A percentile compares a stretch with the other conserved stretches of the same genome.
Evolutionary conservation across 2,329 filamentous ascomycete genomes (phyloP).

Genomic region (Dendrostoma leiphaemia): DNA sequence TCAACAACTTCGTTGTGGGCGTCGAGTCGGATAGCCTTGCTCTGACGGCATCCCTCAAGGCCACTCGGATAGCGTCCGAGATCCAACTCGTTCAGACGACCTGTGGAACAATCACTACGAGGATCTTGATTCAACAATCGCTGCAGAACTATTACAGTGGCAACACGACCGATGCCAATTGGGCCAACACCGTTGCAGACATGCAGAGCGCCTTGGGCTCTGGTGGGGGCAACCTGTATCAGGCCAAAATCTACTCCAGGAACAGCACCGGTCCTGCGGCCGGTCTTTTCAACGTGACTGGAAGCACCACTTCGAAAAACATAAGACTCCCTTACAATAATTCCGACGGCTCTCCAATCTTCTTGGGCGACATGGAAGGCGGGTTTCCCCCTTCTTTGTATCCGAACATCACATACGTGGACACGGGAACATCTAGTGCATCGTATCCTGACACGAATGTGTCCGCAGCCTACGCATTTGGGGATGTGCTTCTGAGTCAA

Average conservation of each 20-base stretch:
- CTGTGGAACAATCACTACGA: constrained; percentile 68
- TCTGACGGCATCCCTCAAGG: constrained; percentile 82
- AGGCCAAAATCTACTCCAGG: constrained; percentile 70
- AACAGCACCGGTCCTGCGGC: constrained; percentile 56
- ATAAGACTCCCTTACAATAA: constrained; percentile 62
- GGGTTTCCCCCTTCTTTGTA: constrained; percentile 74
- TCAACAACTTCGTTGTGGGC: constrained; percentile 51
- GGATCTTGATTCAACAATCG: constrained; percentile 56
- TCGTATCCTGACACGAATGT: constrained; percentile 39
- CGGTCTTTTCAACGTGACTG: constrained; percentile 66
- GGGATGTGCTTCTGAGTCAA: constrained; percentile 46
- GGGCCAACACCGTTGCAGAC: constrained; percentile 60
- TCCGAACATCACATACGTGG: constrained; percentile 71
- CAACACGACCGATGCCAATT: constrained; percentile 58
- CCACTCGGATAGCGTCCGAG: constrained; percentile 75
- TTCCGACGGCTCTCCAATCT: constrained; percentile 55
- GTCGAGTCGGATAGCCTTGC: constrained; percentile 62
- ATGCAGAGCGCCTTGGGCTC: constrained; percentile 67
- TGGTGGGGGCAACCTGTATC: constrained; percentile 57
- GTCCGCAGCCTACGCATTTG: constrained; percentile 48
- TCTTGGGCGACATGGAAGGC: constrained; percentile 58
- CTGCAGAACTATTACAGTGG: constrained; percentile 51
- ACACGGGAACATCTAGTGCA: constrained; percentile 40
- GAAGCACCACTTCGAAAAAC: constrained; percentile 38
- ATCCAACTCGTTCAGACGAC: constrained; percentile 76